These are phyloP conservation scores for Kentomonas sorsogonicus DNA, from an alignment of 208 protist species.

Conservation along the genomic window DNA sequence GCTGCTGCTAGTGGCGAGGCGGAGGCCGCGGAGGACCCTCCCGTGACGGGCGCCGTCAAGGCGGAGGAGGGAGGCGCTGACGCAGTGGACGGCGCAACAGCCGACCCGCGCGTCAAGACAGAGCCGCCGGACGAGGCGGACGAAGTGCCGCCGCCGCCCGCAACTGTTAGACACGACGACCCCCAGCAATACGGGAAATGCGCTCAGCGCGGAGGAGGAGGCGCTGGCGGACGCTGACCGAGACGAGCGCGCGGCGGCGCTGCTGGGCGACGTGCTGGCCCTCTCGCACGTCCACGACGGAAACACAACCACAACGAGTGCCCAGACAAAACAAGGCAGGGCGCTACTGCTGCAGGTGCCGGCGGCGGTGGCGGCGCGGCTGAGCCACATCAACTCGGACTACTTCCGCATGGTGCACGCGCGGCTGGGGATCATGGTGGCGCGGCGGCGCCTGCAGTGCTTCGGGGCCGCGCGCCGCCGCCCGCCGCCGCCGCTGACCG, in stretches of 20 bases:
- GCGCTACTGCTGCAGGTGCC: constrained; percentile 2
- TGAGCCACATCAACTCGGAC: constrained; percentile 33
- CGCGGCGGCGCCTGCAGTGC: constrained; percentile 50
- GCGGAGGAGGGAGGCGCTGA: constrained; percentile 14
- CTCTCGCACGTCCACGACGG: constrained; percentile 24
- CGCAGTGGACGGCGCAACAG: not conserved
- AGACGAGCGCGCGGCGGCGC: constrained; percentile 16
- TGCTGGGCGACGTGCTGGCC: constrained; percentile 32
- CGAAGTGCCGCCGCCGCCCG: not conserved
- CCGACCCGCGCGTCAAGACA: not conserved
- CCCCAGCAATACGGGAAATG: not conserved
- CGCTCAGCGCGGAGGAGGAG: not conserved
- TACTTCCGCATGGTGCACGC: constrained; percentile 85
- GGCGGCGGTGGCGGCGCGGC: constrained; percentile 13
- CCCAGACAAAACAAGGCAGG: not conserved
- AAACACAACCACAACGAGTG: not conserved
- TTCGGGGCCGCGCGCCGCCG: constrained; percentile 28
- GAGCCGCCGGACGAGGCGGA: not conserved
- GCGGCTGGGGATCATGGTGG: constrained; percentile 66
- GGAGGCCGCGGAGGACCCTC: not conserved
- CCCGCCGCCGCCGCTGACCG: constrained; percentile 45
- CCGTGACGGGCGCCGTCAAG: constrained; percentile 11
- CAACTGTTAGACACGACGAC: not conserved
- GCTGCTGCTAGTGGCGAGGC: not conserved
- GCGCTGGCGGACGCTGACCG: not conserved